Percentiles rank a stretch among this genome's conserved stretches.
Conservation (phyloP, 2,329 filamentous ascomycete species). For the Stemphylium vesicarium region DNA sequence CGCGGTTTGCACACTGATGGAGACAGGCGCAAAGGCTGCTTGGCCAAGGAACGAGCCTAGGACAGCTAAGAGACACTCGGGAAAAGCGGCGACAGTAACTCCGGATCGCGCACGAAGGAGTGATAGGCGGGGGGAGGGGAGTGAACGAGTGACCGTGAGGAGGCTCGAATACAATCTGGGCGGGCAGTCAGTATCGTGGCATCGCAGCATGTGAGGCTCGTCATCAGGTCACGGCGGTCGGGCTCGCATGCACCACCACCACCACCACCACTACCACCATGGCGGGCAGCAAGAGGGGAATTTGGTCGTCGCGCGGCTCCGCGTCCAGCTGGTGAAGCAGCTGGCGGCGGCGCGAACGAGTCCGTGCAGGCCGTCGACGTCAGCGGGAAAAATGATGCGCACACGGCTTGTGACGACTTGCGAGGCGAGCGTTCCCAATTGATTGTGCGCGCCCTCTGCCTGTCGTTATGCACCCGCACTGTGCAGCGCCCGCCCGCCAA, state of each 20-base stretch:
- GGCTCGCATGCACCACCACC: neutral
- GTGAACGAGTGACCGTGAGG: slow-evolving; percentile 44
- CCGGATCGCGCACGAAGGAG: slow-evolving; percentile 38
- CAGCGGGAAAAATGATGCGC: slow-evolving; percentile 20
- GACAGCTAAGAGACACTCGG: slow-evolving; percentile 33
- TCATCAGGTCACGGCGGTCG: slow-evolving; percentile 19
- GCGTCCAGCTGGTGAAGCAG: neutral
- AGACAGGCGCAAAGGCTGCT: slow-evolving; percentile 31
- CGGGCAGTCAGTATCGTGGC: slow-evolving; percentile 34
- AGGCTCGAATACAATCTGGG: slow-evolving; percentile 40
- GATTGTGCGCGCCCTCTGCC: slow-evolving; percentile 8
- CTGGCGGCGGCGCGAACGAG: slow-evolving; percentile 2
- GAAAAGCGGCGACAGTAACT: slow-evolving; percentile 43
- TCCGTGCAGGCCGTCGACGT: slow-evolving; percentile 30
- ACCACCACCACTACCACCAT: neutral
- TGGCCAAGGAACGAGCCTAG: slow-evolving; percentile 17
- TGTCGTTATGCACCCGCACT: slow-evolving; percentile 7
- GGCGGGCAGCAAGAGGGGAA: slow-evolving; percentile 2
- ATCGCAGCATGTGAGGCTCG: slow-evolving; percentile 29
- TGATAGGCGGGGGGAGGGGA: slow-evolving; percentile 14
- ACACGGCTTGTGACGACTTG: neutral
- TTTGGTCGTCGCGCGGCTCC: slow-evolving; percentile 3
- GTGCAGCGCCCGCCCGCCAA: slow-evolving; percentile 24
- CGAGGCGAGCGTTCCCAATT: slow-evolving; percentile 1
- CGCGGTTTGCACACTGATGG: slow-evolving; percentile 23